Conservation (phyloP, 2,329 filamentous ascomycete species). For the Thielaviopsis ethacetica region DNA sequence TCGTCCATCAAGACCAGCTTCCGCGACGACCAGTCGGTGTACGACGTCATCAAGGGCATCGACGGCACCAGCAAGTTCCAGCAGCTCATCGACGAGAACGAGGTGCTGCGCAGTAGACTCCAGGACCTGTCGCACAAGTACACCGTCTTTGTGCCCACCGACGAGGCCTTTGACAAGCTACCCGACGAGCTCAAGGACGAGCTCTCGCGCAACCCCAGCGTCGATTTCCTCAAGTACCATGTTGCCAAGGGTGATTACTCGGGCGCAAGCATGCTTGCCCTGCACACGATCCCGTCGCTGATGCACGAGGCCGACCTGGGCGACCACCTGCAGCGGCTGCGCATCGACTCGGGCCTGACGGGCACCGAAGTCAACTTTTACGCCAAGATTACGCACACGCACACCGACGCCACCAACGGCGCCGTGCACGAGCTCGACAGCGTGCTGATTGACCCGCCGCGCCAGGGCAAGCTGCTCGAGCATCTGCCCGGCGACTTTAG, state of each 20-base stretch:
- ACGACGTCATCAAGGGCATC: constrained; percentile 16
- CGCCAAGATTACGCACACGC: constrained; percentile 48
- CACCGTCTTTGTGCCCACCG: constrained; percentile 67
- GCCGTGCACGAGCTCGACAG: constrained; percentile 63
- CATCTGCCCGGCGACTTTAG: constrained; percentile 64
- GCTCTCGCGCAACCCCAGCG: constrained; percentile 16
- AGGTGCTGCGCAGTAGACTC: constrained; percentile 53
- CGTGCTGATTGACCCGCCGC: constrained; percentile 61
- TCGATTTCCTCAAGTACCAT: constrained; percentile 47
- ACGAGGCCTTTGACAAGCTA: constrained; percentile 55
- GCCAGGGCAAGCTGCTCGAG: constrained; percentile 32
- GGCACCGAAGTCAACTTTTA: constrained; percentile 65
- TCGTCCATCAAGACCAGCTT: neutral
- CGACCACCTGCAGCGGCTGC: constrained; percentile 53
- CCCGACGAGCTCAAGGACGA: constrained; percentile 44
- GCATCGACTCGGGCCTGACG: constrained; percentile 42
- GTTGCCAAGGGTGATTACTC: constrained; percentile 52
- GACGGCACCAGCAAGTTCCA: constrained; percentile 5
- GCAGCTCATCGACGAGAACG: constrained; percentile 36
- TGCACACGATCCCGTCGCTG: constrained; percentile 59
- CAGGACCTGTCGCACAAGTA: constrained; percentile 58
- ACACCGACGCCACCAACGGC: constrained; percentile 57
- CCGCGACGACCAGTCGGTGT: constrained; percentile 6
- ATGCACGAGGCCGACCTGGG: constrained; percentile 43
- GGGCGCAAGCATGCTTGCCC: constrained; percentile 45